Base-by-base conservation (phyloP, 2,329 filamentous ascomycete genomes). In the Emergomyces africanus region DNA sequence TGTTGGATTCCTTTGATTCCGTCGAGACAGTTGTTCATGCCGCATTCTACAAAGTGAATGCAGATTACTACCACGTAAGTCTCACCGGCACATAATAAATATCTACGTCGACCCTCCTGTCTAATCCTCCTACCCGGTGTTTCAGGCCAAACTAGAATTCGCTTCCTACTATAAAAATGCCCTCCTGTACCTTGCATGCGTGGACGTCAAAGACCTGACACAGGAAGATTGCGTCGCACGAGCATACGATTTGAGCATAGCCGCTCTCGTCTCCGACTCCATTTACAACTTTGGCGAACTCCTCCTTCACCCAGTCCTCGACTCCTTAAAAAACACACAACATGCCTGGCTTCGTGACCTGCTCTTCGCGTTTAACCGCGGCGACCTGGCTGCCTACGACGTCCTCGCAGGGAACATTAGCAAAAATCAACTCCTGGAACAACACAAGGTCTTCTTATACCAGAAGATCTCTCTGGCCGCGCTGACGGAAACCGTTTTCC, bases 211-310 rank as follows among this genome's bases (percentile, higher is more conserved):
- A 61, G 82, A 87, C 59, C 80, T 99, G 60, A 81, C 85, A 49
- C 77, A 84, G 58, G 79, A 82, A 58, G 91, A 99, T 73, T 87
- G 89, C 67, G 86, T 86, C 72, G 82, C 82, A 61, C 86, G 92
- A 67, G 94, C 94, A 50, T 95, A 96, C 76, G 90, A 96, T 72
- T 85, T 99, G 63, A 88, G 88, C 69, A 86, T 97, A 58, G 90
- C 94, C 33, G 94, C 94, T 10, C 82, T 99, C 9, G 88, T 96
- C 44, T 96, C 91, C 56, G 89, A 92, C 69, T 89, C 85, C 68
- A 99, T 97, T 77, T 97, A 99, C 83, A 99, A 99, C 79, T 99
- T 99, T 68, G 94, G 94, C 73, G 94, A 99, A 79, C 86, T 99
- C n/a, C 84, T 99, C 37, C 83, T 99, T 66, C 94, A 99, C 73